Evolutionary conservation across 2,329 filamentous ascomycete species (phyloP), one percentile per base, ranked within the genome.

Genomic region (Tolypocladium cylindrosporum): DNA sequence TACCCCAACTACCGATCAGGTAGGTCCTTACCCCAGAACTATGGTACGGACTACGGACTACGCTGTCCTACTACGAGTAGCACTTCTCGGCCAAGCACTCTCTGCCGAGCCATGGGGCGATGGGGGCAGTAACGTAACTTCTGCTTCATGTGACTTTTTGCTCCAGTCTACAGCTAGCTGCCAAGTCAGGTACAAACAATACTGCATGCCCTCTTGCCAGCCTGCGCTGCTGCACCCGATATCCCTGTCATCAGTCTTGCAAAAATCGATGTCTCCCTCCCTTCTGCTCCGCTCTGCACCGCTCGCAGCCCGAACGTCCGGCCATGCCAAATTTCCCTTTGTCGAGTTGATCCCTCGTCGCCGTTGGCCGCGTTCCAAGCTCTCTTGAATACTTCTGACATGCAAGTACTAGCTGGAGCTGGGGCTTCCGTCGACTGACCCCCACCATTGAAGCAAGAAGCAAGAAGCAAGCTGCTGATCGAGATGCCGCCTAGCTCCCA

Each of bases 161-260:
- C 42, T 60, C 53, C 55, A 57, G 53, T 37, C 55, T 59, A 60
- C 59, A 55, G 54, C 56, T 59, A 59, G 27, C 53, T 55, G 52
- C 24, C 55, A 52, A 55, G 31, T 59, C 45, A 50, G 27, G 48
- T 37, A 52, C 31, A 52, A 52, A 55, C 43, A 40, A 59, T 54
- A 50, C 31, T 54, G 54, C 31, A 24, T 40, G 21, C 40, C 27
- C 19, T 42, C 48, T 37, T 19, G 19, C 50, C 41, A 40, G 24
- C 50, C 21, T 57, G 41, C 40, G 24, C n/a, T 48, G 27, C 45
- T n/a, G 4, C 39, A 36, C 45, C 45, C 34, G 36, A 55, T 58
- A 55, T 55, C 52, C 24, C 52, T 48, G 50, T 48, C 48, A 36
- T 57, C 56, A 55, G 40, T 19, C 42, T 50, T 57, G 37, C 34